These are phyloP conservation scores for Ceratobasidium sp. DNA, from an alignment of 1,284 basidiomycete species.

Conservation along the genomic window DNA sequence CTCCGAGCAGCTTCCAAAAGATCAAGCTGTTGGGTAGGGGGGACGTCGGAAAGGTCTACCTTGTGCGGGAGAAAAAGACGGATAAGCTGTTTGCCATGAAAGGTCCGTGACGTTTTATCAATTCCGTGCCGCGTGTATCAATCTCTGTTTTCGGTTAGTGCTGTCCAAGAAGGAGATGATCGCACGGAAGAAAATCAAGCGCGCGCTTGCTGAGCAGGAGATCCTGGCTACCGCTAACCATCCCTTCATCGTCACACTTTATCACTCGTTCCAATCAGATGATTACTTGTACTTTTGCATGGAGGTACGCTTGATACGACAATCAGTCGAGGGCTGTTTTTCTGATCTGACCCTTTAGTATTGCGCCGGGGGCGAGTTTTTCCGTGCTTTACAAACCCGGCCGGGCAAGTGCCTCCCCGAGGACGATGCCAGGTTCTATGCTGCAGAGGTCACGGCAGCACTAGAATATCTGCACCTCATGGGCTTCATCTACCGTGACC, in stretches of 20 bases:
- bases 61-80: constrained; percentile 95
- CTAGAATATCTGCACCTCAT: constrained; percentile 98
- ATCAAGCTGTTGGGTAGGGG: constrained; percentile 96
- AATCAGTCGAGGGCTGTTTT: background rate
- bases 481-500: constrained; percentile 99
- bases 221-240: constrained; percentile 97
- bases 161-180: constrained; percentile 99
- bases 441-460: constrained; percentile 97
- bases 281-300: constrained; percentile 98
- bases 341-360: constrained; percentile 62
- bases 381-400: constrained; percentile 93
- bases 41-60: constrained; percentile 95
- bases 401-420: constrained; percentile 97
- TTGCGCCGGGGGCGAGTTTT: constrained; percentile 99
- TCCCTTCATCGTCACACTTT: constrained; percentile 97
- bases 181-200: constrained; percentile 97
- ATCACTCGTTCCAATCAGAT: constrained; percentile 98
- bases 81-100: constrained; percentile 97
- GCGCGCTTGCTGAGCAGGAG: constrained; percentile 95
- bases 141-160: constrained; percentile 64
- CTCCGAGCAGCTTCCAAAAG: constrained; percentile 92
- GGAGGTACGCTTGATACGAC: constrained; percentile 62
- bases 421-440: constrained; percentile 97
- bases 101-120: constrained; percentile 65
- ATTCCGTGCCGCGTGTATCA: constrained; percentile 16